phyloP scores from a whole-genome alignment of 306 rosid species.

The Crotalaria pallida region DNA sequence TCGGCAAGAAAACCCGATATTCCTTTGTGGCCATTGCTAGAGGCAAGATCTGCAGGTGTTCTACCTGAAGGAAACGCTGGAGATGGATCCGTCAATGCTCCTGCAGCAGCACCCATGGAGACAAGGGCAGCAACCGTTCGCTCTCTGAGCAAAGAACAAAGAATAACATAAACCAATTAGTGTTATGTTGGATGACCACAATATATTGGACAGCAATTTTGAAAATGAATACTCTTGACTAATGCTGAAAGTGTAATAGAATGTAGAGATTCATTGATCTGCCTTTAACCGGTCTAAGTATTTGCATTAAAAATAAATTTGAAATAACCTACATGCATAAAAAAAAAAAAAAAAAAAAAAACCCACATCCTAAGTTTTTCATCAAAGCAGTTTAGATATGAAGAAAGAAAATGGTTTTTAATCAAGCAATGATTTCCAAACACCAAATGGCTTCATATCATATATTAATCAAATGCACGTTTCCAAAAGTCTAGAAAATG shows the following conservation, averaged over 20 bases:
- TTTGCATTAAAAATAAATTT: neutral
- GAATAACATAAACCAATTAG: conserved; percentile 11
- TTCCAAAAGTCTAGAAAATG: neutral
- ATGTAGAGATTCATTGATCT: neutral
- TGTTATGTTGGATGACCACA: conserved; percentile 1
- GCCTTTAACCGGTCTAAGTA: conserved; percentile 11
- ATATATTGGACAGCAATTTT: neutral
- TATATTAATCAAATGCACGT: conserved; percentile 4
- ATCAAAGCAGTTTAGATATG: conserved; percentile 9
- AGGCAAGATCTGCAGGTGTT: conserved; percentile 77
- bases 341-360: too few species aligned
- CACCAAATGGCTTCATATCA: conserved; percentile 13
- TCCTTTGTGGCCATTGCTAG: conserved; percentile 71
- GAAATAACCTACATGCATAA: neutral
- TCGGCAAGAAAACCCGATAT: conserved; percentile 86
- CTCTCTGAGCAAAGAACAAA: conserved; percentile 50
- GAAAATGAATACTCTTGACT: conserved; percentile 8
- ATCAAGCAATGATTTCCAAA: neutral
- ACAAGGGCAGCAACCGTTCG: conserved; percentile 65
- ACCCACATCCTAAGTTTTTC: neutral
- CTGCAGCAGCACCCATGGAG: conserved; percentile 62
- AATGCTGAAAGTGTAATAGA: conserved; percentile 12
- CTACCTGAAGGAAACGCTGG: conserved; percentile 54
- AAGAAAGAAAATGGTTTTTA: neutral
- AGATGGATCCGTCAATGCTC: conserved; percentile 73